Evolutionary conservation across 2,329 filamentous ascomycete genomes (phyloP).

Genomic region (Pseudogymnoascus sp.): DNA sequence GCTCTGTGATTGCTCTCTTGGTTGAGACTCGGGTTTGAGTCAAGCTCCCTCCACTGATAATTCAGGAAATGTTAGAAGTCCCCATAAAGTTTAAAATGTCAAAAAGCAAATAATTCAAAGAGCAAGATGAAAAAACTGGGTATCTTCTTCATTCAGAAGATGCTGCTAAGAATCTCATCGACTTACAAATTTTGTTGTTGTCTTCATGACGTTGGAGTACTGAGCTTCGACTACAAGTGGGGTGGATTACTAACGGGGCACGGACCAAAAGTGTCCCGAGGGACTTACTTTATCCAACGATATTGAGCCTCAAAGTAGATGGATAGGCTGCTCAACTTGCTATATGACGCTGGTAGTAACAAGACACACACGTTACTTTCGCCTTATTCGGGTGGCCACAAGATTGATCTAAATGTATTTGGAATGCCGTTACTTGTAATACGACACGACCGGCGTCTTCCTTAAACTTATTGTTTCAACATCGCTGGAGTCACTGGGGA

Average conservation of each 20-base stretch:
- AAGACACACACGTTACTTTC: background rate
- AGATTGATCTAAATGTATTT: background rate
- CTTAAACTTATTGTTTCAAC: background rate
- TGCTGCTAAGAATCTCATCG: background rate
- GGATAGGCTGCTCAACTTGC: background rate
- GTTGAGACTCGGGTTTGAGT: background rate
- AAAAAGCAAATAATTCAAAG: background rate
- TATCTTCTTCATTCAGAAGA: background rate
- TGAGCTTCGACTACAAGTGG: background rate
- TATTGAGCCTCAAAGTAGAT: background rate
- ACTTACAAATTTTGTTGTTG: background rate
- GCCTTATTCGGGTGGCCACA: background rate
- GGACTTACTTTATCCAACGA: background rate
- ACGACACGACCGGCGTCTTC: background rate
- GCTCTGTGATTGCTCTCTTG: background rate
- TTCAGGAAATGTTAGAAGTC: background rate
- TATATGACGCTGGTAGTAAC: background rate
- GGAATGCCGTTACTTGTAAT: constrained; percentile 1
- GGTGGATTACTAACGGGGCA: background rate
- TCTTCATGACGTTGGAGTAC: background rate
- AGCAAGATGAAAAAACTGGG: background rate
- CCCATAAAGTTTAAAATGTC: background rate
- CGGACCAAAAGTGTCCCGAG: background rate
- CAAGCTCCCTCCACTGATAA: background rate
- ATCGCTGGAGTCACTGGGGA: background rate